Conservation (phyloP, 2,329 filamentous ascomycete genomes). For the Ophidiomyces ophidiicola region DNA sequence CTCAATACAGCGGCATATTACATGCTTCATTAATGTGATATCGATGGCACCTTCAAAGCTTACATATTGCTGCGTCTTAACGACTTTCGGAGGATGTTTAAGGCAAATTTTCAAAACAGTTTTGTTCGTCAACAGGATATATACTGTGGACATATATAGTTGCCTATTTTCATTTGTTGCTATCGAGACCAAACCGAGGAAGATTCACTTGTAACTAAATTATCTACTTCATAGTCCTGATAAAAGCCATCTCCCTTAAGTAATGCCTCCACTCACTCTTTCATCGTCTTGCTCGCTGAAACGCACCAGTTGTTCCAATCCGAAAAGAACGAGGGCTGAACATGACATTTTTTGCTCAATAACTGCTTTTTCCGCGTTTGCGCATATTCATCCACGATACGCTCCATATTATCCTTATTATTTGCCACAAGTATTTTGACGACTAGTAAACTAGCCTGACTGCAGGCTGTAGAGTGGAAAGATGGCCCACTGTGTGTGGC, state of each 20-base stretch:
- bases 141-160: too few species aligned
- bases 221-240: background rate
- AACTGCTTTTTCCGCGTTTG: slow-evolving; percentile 50
- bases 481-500: slow-evolving; percentile 46
- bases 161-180: too few species aligned
- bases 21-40: too few species aligned
- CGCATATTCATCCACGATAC: slow-evolving; percentile 52
- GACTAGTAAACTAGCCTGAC: slow-evolving; percentile 41
- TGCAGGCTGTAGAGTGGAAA: slow-evolving; percentile 61
- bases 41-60: too few species aligned
- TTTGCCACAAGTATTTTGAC: slow-evolving; percentile 34
- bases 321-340: slow-evolving; percentile 54
- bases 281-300: slow-evolving; percentile 32
- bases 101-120: too few species aligned
- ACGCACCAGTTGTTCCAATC: slow-evolving; percentile 65
- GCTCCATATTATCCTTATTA: slow-evolving; percentile 41
- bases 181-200: too few species aligned
- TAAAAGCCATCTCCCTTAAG: too few species aligned
- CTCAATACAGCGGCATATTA: too few species aligned
- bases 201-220: too few species aligned
- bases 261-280: slow-evolving; percentile 19
- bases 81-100: too few species aligned
- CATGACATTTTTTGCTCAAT: slow-evolving; percentile 43
- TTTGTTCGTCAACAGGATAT: too few species aligned
- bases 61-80: too few species aligned